A percentile compares a stretch with the other conserved stretches of the same genome.
These are phyloP conservation scores for Rosa persica DNA, from an alignment of 306 rosid species.

Conservation along the genomic window DNA sequence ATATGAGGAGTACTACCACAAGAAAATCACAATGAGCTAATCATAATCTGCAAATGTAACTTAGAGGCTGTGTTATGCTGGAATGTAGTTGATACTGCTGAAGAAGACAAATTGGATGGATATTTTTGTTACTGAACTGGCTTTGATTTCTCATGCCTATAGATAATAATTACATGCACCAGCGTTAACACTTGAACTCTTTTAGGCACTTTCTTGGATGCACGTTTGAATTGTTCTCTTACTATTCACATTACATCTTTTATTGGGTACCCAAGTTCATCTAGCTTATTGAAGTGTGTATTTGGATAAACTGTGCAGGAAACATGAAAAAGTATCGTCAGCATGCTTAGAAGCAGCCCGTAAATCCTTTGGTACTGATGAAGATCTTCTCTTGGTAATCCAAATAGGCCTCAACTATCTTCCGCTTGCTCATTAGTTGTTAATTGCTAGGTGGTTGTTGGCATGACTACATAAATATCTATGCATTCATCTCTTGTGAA, in stretches of 20 bases:
- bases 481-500: conserved; percentile 5
- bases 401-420: neutral
- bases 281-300: neutral
- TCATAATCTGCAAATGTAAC: neutral
- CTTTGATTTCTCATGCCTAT: neutral
- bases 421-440: neutral
- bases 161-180: neutral
- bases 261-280: neutral
- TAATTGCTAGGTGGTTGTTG: neutral
- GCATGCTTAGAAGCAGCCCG: conserved; percentile 85
- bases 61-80: neutral
- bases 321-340: conserved; percentile 68
- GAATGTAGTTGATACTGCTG: neutral
- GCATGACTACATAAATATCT: neutral
- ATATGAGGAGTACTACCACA: neutral
- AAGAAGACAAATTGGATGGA: neutral
- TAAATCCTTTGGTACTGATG: conserved; percentile 93
- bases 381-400: conserved; percentile 90
- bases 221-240: neutral
- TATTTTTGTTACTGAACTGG: neutral
- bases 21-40: neutral
- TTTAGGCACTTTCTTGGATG: neutral
- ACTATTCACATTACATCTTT: neutral
- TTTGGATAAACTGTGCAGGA: conserved; percentile 43
- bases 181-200: neutral